phyloP scores from a whole-genome alignment of 176 grass and related monocot species.

The Poa pratensis region DNA sequence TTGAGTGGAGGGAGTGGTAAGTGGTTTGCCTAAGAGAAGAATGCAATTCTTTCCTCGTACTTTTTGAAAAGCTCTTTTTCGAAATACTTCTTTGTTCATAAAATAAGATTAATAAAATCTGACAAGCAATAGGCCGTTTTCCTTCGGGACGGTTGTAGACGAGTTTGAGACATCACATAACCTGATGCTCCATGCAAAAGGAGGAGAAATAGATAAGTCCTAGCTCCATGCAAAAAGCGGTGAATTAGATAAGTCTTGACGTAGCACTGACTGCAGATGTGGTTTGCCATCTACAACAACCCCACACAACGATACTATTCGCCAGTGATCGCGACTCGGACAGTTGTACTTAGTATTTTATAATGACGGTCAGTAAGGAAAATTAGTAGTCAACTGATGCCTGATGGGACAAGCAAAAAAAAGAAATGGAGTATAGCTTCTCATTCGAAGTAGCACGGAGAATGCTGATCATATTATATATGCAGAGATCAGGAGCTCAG shows the following conservation, averaged over 20 bases:
- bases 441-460: not conserved
- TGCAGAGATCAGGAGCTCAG: not conserved
- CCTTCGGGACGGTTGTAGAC: not conserved
- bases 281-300: slow-evolving; percentile 23
- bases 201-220: not conserved
- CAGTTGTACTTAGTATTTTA: slow-evolving; percentile 4
- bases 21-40: no score
- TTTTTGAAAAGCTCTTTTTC: not conserved
- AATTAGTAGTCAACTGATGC: slow-evolving; percentile 30
- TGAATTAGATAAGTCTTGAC: slow-evolving; percentile 34
- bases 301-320: slow-evolving; percentile 3
- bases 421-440: not conserved
- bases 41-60: not conserved
- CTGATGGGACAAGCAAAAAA: slow-evolving; percentile 38
- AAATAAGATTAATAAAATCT: not conserved
- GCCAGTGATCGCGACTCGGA: slow-evolving; percentile 1
- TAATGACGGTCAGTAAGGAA: not conserved
- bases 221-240: not conserved
- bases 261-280: slow-evolving; percentile 23
- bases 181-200: not conserved
- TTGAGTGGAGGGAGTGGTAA: no score
- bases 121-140: not conserved
- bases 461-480: not conserved
- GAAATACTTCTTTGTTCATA: not conserved
- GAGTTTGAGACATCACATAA: not conserved